phyloP scores from a whole-genome alignment of 108 stramenopile genomes.

The Nannochloropsis granulata region DNA sequence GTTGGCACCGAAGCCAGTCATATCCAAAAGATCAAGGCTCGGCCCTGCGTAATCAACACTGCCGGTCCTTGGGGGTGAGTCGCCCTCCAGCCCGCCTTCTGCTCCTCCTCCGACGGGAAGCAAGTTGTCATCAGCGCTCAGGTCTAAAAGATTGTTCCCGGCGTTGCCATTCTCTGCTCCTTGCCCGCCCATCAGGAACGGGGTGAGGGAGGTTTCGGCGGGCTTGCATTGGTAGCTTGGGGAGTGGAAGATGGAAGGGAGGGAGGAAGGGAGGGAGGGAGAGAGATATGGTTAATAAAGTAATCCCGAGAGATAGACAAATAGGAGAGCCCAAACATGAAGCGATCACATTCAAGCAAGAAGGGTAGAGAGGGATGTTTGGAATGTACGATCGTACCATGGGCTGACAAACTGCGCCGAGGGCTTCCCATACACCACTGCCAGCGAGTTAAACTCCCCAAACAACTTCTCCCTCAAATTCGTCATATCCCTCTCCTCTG shows the following conservation, averaged over 20 bases:
- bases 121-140: background rate
- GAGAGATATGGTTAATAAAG: too few species aligned
- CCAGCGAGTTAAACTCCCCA: constrained; percentile 83
- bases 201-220: background rate
- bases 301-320: too few species aligned
- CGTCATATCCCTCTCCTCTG: constrained; percentile 59
- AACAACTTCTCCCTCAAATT: constrained; percentile 58
- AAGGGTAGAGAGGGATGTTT: too few species aligned
- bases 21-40: background rate
- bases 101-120: background rate
- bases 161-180: background rate
- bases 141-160: background rate
- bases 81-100: background rate
- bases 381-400: background rate
- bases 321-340: too few species aligned
- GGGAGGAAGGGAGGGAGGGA: too few species aligned
- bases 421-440: constrained; percentile 76
- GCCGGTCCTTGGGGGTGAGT: background rate
- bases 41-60: background rate
- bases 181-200: background rate
- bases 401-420: background rate
- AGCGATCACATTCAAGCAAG: too few species aligned
- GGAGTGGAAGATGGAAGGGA: too few species aligned
- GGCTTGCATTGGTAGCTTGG: background rate
- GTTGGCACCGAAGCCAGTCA: background rate